Evolutionary conservation across 108 stramenopile species (phyloP).

Genomic region (Pelagomonas calceolata): DNA sequence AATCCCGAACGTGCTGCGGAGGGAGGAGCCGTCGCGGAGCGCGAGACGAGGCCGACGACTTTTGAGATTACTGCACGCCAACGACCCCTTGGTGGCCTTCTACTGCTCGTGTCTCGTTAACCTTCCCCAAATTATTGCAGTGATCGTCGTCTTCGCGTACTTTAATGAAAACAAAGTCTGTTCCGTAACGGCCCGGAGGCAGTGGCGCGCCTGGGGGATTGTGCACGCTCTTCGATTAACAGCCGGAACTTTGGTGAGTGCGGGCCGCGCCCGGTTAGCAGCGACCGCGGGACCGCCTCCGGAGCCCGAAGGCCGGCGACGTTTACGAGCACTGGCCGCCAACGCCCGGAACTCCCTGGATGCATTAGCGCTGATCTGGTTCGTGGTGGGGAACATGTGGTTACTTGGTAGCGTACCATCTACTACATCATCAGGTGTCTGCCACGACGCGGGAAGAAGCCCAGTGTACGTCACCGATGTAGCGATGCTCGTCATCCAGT

Average conservation of each 20-base stretch:
- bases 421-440: too few species aligned
- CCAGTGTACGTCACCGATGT: conserved; percentile 29
- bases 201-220: neutral
- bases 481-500: conserved; percentile 34
- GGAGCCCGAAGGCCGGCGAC: too few species aligned
- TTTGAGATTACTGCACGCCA: neutral
- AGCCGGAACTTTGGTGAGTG: neutral
- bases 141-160: neutral
- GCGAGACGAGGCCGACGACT: neutral
- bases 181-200: neutral
- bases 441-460: conserved; percentile 5
- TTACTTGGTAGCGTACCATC: too few species aligned
- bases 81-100: neutral
- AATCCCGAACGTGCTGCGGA: too few species aligned
- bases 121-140: neutral
- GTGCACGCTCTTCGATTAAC: neutral
- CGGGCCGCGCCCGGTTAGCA: too few species aligned
- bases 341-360: conserved; percentile 20
- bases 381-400: conserved; percentile 43
- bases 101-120: neutral
- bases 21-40: neutral
- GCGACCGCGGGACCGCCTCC: neutral
- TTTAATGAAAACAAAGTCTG: neutral
- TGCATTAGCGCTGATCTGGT: conserved; percentile 33
- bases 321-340: neutral